A percentile compares a stretch with the other conserved stretches of the same genome.
These are phyloP conservation scores for Xylaria sp. DNA, from an alignment of 2,329 filamentous ascomycete species.

Conservation along the genomic window DNA sequence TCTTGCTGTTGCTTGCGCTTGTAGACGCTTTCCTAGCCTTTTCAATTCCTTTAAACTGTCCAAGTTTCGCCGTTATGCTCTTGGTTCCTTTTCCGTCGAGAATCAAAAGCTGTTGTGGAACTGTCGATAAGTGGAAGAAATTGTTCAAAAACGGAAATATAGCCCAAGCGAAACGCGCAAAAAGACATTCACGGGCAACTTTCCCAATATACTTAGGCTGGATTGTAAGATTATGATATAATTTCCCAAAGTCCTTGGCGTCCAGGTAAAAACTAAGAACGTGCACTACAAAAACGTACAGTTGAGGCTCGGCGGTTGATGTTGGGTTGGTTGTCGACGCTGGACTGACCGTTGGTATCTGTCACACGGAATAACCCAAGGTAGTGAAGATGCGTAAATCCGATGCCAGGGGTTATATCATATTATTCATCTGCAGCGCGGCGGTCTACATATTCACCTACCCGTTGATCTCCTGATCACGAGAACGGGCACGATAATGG, in stretches of 20 bases:
- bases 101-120: neutral
- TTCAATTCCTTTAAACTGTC: neutral
- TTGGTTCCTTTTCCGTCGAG: neutral
- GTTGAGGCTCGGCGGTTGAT: neutral
- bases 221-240: constrained; percentile 4
- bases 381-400: no score
- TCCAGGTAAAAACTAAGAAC: neutral
- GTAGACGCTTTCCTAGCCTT: neutral
- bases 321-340: neutral
- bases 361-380: no score
- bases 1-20: constrained; percentile 2
- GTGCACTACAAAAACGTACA: neutral
- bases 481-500: no score
- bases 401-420: no score
- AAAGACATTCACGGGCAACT: constrained; percentile 14
- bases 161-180: constrained; percentile 19
- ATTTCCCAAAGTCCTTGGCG: neutral
- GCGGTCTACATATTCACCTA: no score
- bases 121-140: neutral
- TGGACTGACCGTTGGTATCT: constrained; percentile 1
- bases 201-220: constrained; percentile 2
- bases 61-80: neutral
- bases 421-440: no score
- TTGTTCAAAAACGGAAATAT: constrained; percentile 7
- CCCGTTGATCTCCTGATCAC: no score